Evolutionary conservation across 306 rosid genomes (phyloP).

Genomic region (Prunus campanulata): DNA sequence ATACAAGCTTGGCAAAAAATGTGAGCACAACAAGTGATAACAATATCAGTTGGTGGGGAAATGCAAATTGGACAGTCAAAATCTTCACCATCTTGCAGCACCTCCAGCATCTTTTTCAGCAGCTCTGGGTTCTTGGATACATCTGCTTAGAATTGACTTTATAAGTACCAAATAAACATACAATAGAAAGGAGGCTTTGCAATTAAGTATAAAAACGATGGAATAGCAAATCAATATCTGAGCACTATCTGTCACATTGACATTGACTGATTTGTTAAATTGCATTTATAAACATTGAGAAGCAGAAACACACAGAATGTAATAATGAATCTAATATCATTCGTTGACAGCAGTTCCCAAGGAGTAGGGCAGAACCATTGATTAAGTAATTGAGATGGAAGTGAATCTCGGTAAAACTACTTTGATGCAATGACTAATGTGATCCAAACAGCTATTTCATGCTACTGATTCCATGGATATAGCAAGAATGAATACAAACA

Average conservation of each 20-base stretch:
- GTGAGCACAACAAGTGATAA: conserved; percentile 77
- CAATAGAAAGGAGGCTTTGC: background rate
- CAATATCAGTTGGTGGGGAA: conserved; percentile 50
- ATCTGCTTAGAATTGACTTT: conserved; percentile 39
- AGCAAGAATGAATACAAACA: background rate
- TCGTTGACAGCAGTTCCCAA: background rate
- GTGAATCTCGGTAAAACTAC: background rate
- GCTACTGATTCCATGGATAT: background rate
- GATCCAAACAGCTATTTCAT: background rate
- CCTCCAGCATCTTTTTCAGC: conserved; percentile 58
- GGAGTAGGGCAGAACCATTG: background rate
- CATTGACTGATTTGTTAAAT: background rate
- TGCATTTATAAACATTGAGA: background rate
- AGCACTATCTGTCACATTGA: background rate
- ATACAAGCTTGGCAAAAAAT: conserved; percentile 71
- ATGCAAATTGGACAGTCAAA: conserved; percentile 86
- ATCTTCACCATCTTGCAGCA: conserved; percentile 77
- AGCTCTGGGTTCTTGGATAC: conserved; percentile 71
- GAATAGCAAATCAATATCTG: background rate
- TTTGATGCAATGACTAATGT: background rate
- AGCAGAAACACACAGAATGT: background rate
- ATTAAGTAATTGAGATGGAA: background rate
- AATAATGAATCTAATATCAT: background rate
- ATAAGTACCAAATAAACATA: conserved; percentile 12
- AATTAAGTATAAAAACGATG: background rate